Evolutionary conservation across 441 rosid genomes (phyloP), one percentile per base, ranked within the genome.

Genomic region (Euphorbia celastroides): DNA sequence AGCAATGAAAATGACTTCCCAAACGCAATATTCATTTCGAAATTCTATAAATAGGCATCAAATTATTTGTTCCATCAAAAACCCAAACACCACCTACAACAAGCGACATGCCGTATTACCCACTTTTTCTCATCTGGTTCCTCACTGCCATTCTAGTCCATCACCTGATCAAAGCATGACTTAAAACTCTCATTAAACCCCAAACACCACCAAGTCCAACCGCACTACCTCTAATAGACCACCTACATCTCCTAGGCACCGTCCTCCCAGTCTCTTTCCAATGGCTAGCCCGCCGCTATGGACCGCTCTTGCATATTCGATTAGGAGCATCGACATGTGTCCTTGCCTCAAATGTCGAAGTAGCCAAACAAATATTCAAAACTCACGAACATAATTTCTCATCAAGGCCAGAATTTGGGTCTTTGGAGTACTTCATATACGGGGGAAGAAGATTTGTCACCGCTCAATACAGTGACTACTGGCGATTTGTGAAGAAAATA

Each of bases 151-250:
- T 80, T 26, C 3, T 73, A 31, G 61, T 79, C 58, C 77, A 72
- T 62, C 77, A 48, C 58, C 66, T 78, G 67, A 58, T 85, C 68
- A 80, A 78, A 70, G 10, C 60, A 48, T 59, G 66, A 60, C 41
- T 65, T 0, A 79, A 57, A 52, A 28, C 42, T 13, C 60, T 7
- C 22, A 31, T 5, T 41, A 56, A 73, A 32, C 62, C 56, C 57
- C 58, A 60, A 19, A 58, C 61, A 4, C 86, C 88, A 28, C 88
- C 83, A 2, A 80, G 86, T 80, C 97, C 94, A 1, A 73, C 78
- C 2, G 70, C 89, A 11, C 78, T 86, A 23, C 91, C 97, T 28
- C 36, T 90, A 71, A 79, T 86, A 32, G 93, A 93, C 58, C 97
- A 90, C 77, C 83, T 85, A 74, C 95, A 86, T 64, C 83, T 86